Evolutionary conservation across 306 rosid species (phyloP), one percentile per base, ranked within the genome.

Genomic region (Ammopiptanthus mongolicus): DNA sequence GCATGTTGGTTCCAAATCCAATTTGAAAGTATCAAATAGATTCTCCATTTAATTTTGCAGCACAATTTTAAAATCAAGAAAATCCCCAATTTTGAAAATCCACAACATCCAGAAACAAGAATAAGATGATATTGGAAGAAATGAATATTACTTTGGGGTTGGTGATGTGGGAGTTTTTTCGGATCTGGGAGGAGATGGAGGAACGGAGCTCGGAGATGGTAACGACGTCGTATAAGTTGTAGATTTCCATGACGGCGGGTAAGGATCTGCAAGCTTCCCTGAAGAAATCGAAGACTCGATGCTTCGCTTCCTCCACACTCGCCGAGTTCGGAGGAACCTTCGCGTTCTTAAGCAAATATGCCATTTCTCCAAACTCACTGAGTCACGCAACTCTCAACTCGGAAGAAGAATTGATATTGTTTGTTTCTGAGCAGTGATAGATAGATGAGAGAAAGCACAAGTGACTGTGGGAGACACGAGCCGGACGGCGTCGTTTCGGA

Each of bases 281-380:
- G 88, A 95, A 95, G 93, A 92, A 95, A 6, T 92, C 87, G 87
- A 95, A 90, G 1, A 95, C 92, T 17, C 90, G 84, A 3, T 51
- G 81, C 74, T 93, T 77, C n/a, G 99, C 99, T 58, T 95, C 99
- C 19, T 84, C 97, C 11, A 95, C 64, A 59, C 42, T 88, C 57
- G 74, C 92, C 1, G 99, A 95, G 86, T 91, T 90, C 14, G 99
- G 97, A 8, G 91, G 88, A 37, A 95, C 99, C 79, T 90, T 95
- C 85, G 88, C 82, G 75, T 36, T 71, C 37, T 89, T 84, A 13
- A 82, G 71, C 52, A 73, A 78, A 21, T 77, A 83, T 76, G 97
- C 75, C 97, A 91, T 94, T 53, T 59, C 8, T 1, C 71, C 44
- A 21, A 44, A 29, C 86, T 62, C 81, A 33, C 53, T 23, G 61